These are phyloP conservation scores for Globisporangium sylvaticum DNA, from an alignment of 352 stramenopile species.

Conservation along the genomic window DNA sequence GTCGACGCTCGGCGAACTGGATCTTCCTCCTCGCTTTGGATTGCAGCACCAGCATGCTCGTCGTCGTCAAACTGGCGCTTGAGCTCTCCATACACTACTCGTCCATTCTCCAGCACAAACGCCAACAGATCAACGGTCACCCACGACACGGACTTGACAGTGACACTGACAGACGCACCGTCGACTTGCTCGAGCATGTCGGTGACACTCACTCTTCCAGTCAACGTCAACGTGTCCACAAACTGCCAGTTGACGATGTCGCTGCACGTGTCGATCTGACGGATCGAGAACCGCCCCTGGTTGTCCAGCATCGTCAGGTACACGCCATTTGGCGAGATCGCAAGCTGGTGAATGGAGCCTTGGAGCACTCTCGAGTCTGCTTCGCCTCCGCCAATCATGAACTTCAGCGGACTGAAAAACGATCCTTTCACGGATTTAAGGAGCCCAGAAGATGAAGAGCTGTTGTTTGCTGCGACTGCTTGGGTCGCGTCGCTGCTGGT, in stretches of 20 bases:
- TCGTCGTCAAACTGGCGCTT: not conserved
- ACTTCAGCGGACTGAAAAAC: conserved; percentile 33
- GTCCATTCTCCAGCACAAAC: conserved; percentile 8
- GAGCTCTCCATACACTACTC: conserved; percentile 12
- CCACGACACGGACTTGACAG: conserved; percentile 7
- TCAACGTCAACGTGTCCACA: conserved; percentile 9
- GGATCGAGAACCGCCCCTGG: conserved; percentile 39
- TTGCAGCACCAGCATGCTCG: not conserved
- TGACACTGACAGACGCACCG: not conserved
- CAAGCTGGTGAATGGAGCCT: conserved; percentile 40
- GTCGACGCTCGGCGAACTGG: not conserved
- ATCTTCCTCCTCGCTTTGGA: not conserved
- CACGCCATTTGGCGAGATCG: conserved; percentile 40
- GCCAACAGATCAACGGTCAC: not conserved
- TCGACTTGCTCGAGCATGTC: not conserved
- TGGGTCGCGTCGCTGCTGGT: not conserved
- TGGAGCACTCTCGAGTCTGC: conserved; percentile 14
- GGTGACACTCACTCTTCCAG: not conserved
- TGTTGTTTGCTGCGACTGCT: not conserved
- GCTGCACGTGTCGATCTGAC: conserved; percentile 58
- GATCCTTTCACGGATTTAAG: conserved; percentile 20
- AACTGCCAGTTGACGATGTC: conserved; percentile 55
- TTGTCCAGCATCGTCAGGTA: conserved; percentile 57
- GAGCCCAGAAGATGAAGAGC: not conserved
- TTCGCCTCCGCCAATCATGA: conserved; percentile 29